A percentile compares a stretch with the other conserved stretches of the same genome.
Conservation (phyloP, 208 protist genomes). For the Baffinella frigidus region DNA sequence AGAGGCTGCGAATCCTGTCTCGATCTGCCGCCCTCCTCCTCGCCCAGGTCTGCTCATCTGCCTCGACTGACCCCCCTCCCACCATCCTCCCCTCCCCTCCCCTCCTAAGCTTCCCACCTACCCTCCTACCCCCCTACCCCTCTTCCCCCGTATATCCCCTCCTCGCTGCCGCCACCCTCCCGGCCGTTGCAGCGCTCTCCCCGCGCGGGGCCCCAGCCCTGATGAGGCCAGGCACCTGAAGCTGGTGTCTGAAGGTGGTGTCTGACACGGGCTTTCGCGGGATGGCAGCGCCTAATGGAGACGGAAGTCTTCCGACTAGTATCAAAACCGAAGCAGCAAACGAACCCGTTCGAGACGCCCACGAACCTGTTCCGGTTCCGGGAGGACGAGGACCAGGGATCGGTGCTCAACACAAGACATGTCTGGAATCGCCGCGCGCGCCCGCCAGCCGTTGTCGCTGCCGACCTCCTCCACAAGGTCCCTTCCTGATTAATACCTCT, state of each 20-base stretch:
- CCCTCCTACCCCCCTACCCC: too few relatives aligned
- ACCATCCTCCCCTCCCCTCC: too few relatives aligned
- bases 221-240: neutral
- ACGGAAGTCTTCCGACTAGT: conserved; percentile 34
- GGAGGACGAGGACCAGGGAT: neutral
- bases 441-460: neutral
- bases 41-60: too few relatives aligned
- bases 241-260: neutral
- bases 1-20: neutral
- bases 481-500: too few relatives aligned
- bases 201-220: neutral
- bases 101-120: too few relatives aligned
- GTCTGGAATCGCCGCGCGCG: neutral
- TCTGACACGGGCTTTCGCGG: too few relatives aligned
- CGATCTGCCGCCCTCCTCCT: neutral
- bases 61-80: too few relatives aligned
- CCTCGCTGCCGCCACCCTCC: neutral
- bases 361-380: conserved; percentile 21
- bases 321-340: neutral
- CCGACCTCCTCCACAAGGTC: neutral
- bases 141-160: neutral
- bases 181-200: neutral
- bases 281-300: conserved; percentile 17
- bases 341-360: neutral
- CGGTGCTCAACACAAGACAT: conserved; percentile 4